Evolutionary conservation across 2,329 filamentous ascomycete genomes (phyloP), one percentile per base, ranked within the genome.

Genomic region (Biscogniauxia mediterranea): DNA sequence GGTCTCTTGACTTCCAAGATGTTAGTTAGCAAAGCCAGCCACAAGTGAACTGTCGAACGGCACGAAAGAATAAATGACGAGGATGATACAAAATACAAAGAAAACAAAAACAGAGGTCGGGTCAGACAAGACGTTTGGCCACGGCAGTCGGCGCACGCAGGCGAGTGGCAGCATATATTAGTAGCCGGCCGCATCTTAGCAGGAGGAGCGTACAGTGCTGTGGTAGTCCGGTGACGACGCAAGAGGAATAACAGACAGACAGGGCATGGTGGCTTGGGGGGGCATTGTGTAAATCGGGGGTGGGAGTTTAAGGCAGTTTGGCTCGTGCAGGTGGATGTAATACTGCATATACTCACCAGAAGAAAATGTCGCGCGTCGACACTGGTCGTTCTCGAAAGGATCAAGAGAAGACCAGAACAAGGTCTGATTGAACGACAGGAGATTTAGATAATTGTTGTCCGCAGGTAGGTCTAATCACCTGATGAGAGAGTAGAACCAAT

Each of bases 401-500:
- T 56, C 61, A 58, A 63, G 52, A 58, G 64, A 61, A 56, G 46
- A 54, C 52, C 61, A 64, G 58, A 63, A 59, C 64, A 61, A 13
- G 7, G 65, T 68, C 68, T 74, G 71, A 74, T 75, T 71, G 72
- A 74, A 62, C 70, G 65, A 63, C 64, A 58, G 58, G 63, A 69
- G 57, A 67, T 55, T 50, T 54, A 66, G 67, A 69, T 69, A 72
- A 76, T 74, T 72, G 70, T 69, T 66, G 68, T 79, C 78, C 78
- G 79, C 79, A 81, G 79, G 67, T 61, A 65, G 68, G 61, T 62
- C 68, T 63, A 75, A 83, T 85, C 83, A 85, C 81, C 81, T 84
- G 83, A 84, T 77, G 67, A 68, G 62, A 61, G 62, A 58, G 63
- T 61, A 72, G 66, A 74, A 69, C 82, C 83, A 85, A 85, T 85